A percentile compares a stretch with the other conserved stretches of the same genome.
These are phyloP conservation scores for Anaeromyces robustus DNA, from an alignment of 192 early-diverging fungal genomes.

Conservation along the genomic window DNA sequence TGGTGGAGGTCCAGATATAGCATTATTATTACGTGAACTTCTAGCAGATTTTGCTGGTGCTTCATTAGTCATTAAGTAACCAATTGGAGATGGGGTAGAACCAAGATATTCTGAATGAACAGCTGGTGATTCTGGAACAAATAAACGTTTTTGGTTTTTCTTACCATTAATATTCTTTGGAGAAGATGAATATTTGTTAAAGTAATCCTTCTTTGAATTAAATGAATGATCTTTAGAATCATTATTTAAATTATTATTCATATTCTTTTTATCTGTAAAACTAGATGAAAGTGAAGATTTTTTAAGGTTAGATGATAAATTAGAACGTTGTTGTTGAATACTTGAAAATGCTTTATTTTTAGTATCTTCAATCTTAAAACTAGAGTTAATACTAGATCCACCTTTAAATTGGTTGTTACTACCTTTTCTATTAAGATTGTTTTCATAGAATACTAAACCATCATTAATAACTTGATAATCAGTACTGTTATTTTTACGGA, in stretches of 20 bases:
- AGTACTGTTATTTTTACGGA: conserved; percentile 52
- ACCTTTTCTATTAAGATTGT: conserved; percentile 24
- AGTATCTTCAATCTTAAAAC: background rate
- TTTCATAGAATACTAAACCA: conserved; percentile 81
- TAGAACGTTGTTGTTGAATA: background rate
- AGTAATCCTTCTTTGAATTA: background rate
- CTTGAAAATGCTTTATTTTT: background rate
- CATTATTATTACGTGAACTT: background rate
- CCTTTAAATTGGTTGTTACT: background rate
- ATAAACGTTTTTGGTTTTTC: background rate
- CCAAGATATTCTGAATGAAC: background rate
- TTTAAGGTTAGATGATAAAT: background rate
- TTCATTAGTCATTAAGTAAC: background rate
- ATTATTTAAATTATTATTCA: background rate
- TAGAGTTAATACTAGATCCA: background rate
- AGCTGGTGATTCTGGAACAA: background rate
- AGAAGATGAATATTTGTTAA: background rate
- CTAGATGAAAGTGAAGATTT: background rate
- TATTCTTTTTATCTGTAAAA: background rate
- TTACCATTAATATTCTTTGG: background rate
- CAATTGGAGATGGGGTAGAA: background rate
- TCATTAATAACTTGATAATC: conserved; percentile 91
- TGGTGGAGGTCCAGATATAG: background rate
- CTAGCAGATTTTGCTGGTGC: background rate
- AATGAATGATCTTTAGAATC: background rate